Evolutionary conservation across 1,284 basidiomycete species (phyloP).

Genomic region (Earliella scabrosa): DNA sequence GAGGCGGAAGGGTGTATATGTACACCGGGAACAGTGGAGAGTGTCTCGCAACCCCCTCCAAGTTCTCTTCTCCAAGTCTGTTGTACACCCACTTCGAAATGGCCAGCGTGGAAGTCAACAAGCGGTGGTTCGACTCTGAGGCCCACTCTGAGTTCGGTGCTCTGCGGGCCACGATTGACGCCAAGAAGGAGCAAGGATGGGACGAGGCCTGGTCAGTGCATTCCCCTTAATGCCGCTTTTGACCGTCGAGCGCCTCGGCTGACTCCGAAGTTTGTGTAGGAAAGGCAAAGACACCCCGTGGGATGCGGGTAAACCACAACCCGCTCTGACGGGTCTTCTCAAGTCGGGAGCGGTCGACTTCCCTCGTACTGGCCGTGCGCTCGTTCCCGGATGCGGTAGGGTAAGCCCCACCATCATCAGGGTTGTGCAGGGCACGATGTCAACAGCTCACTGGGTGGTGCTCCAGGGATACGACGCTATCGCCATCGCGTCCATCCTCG

Average conservation of each 20-base stretch:
- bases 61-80: too few species aligned
- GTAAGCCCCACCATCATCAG: slow-evolving; percentile 36
- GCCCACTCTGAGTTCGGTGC: background rate
- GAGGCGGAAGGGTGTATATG: too few species aligned
- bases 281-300: slow-evolving; percentile 63
- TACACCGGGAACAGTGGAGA: too few species aligned
- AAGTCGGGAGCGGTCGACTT: slow-evolving; percentile 51
- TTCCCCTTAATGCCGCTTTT: background rate
- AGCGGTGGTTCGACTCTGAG: too few species aligned
- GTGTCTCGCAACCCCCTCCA: too few species aligned
- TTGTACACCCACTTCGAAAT: too few species aligned
- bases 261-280: slow-evolving; percentile 46
- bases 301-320: slow-evolving; percentile 62
- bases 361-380: slow-evolving; percentile 55
- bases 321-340: slow-evolving; percentile 58
- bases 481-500: slow-evolving; percentile 53
- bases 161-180: background rate
- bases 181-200: slow-evolving; percentile 19
- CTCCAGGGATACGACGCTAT: slow-evolving; percentile 62
- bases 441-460: background rate
- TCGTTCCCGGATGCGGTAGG: slow-evolving; percentile 76
- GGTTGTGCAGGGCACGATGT: too few species aligned
- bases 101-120: too few species aligned
- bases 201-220: slow-evolving; percentile 28
- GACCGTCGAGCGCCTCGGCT: too few species aligned